phyloP scores from a whole-genome alignment of 306 rosid genomes.

The Arachis stenosperma region DNA sequence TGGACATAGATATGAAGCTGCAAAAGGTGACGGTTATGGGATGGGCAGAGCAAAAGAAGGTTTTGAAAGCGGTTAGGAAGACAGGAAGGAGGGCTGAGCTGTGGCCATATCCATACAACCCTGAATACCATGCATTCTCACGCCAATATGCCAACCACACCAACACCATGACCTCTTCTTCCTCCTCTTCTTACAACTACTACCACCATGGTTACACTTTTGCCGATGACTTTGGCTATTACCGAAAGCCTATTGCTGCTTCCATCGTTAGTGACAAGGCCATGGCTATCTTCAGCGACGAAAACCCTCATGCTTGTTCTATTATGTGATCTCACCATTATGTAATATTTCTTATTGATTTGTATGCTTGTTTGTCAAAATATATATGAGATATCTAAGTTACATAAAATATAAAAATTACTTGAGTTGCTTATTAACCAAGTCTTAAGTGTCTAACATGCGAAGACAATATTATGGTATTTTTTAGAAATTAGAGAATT shows the following conservation, averaged over 20 bases:
- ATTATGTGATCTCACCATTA: conserved; percentile 52
- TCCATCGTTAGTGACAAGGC: conserved; percentile 45
- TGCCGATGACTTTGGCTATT: conserved; percentile 45
- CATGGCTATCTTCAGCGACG: conserved; percentile 64
- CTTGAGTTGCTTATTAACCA: too few species aligned
- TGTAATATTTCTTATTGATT: too few species aligned
- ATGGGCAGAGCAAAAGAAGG: conserved; percentile 63
- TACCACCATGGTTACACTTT: conserved; percentile 41
- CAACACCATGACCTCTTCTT: conserved; percentile 13
- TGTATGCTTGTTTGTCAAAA: too few species aligned
- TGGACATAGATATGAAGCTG: conserved; percentile 59
- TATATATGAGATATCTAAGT: too few species aligned
- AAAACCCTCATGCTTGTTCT: conserved; percentile 74
- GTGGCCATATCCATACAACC: conserved; percentile 77
- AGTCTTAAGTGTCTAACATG: too few species aligned
- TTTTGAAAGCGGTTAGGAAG: conserved; percentile 60
- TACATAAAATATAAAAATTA: too few species aligned
- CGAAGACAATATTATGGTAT: too few species aligned
- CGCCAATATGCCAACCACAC: conserved; percentile 31
- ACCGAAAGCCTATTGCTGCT: conserved; percentile 54
- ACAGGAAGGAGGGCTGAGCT: conserved; percentile 70
- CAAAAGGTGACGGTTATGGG: conserved; percentile 90
- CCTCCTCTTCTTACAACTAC: conserved; percentile 51
- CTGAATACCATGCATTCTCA: conserved; percentile 46
- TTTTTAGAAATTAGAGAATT: too few species aligned